Evolutionary conservation across 75 land plant species (phyloP).

Genomic region (Cupressus sempervirens): DNA sequence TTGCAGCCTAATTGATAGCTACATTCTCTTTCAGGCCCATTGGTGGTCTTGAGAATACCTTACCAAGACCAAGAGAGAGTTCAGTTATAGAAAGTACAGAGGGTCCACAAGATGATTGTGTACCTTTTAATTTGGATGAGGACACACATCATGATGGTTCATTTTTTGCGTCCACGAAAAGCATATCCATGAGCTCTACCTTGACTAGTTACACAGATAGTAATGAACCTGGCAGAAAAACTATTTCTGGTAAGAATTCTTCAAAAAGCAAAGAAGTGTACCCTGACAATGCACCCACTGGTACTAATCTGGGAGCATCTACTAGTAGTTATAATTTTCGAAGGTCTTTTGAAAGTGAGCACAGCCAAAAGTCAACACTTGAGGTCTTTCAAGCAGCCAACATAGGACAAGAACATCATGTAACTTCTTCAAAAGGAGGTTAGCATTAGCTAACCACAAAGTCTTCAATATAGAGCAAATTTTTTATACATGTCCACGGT

Average conservation of each 20-base stretch:
- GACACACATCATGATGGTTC: constrained; percentile 39
- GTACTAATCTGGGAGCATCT: neutral
- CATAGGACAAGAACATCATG: neutral
- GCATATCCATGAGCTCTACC: constrained; percentile 14
- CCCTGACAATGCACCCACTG: neutral
- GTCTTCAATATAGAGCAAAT: neutral
- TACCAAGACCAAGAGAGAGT: constrained; percentile 18
- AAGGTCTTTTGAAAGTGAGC: constrained; percentile 3
- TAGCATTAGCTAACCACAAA: neutral
- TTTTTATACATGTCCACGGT: neutral
- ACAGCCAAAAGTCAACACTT: neutral
- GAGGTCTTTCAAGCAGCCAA: neutral
- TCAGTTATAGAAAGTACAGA: constrained; percentile 31
- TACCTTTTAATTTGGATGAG: constrained; percentile 72
- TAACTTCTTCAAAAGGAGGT: constrained; percentile 19
- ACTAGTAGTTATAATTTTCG: neutral
- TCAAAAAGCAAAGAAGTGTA: neutral
- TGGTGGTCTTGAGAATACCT: constrained; percentile 1
- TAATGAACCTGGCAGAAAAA: neutral
- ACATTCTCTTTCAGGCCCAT: neutral
- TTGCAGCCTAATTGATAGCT: neutral
- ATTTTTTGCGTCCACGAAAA: constrained; percentile 13
- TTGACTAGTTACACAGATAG: neutral
- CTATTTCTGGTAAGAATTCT: neutral
- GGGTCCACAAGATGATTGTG: constrained; percentile 55